Conservation (phyloP, 768 basidiomycete genomes). For the Termitomyces sp. region DNA sequence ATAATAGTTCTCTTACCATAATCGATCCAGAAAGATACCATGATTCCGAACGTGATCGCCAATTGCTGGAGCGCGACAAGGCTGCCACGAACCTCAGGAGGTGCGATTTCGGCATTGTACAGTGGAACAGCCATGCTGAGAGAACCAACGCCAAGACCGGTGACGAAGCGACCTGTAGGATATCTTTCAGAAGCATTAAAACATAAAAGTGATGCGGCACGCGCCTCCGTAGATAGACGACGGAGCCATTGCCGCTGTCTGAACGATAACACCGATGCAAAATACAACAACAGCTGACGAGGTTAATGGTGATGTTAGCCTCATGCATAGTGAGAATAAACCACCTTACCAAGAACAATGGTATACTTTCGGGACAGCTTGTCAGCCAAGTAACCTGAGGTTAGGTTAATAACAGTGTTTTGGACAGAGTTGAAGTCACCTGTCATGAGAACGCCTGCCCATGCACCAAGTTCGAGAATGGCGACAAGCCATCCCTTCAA, state of each 20-base stretch:
- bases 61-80: slow-evolving; percentile 81
- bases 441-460: slow-evolving; percentile 72
- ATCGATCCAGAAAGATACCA: slow-evolving; percentile 60
- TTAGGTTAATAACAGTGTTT: neutral
- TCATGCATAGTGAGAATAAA: neutral
- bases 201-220: slow-evolving; percentile 5
- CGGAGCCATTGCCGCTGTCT: slow-evolving; percentile 55
- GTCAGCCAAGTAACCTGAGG: slow-evolving; percentile 60
- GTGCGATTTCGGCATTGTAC: slow-evolving; percentile 71
- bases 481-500: slow-evolving; percentile 73
- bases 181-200: slow-evolving; percentile 15
- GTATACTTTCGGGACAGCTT: slow-evolving; percentile 73
- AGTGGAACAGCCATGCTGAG: slow-evolving; percentile 83
- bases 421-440: slow-evolving; percentile 31
- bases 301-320: slow-evolving; percentile 7
- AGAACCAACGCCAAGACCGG: slow-evolving; percentile 80
- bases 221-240: slow-evolving; percentile 65
- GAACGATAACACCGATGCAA: slow-evolving; percentile 73
- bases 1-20: slow-evolving; percentile 31
- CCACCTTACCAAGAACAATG: slow-evolving; percentile 50
- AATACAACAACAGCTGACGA: slow-evolving; percentile 55
- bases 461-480: slow-evolving; percentile 74
- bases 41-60: slow-evolving; percentile 79
- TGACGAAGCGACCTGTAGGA: slow-evolving; percentile 63
- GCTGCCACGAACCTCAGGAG: slow-evolving; percentile 80